Base-by-base conservation (phyloP, 352 stramenopile genomes). In the Globisporangium paddicum region DNA sequence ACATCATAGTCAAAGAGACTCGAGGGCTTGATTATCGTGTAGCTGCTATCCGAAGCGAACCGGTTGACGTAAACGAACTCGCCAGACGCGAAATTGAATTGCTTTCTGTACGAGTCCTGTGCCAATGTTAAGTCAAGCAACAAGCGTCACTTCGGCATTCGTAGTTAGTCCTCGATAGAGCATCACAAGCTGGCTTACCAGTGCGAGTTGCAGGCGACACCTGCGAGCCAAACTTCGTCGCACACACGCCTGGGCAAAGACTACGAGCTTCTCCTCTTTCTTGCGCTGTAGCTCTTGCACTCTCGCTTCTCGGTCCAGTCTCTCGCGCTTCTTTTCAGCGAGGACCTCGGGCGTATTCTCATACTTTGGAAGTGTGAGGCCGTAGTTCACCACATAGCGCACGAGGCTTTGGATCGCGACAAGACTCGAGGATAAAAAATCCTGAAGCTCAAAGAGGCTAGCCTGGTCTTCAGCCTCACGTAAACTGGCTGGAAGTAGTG, bases 1-100 rank as follows among this genome's bases (percentile, higher is more conserved):
- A 86, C 68, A 25, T 91, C 81, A 3, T 58, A 37, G 8, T 79
- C 60, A 21, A 78, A 68, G 34, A 91, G 64, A 46, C 69, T 87
- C 1, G 26, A 69, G 0, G 79, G 79, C 23, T 89, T 89, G 8
- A 25, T 25, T 19, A n/a, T 41, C 37, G 26, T 16, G 18, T 45
- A 56, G 11, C 28, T 62, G 14, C 8, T 37, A 58, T 49, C 23
- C 57, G 28, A 32, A 28, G 18, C 51, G n/a, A 60, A 47, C 16
- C 26, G 16, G 7, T 58, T 44, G 40, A 69, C 52, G 52, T 88
- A 90, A 1, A 86, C 52, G 37, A 87, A 73, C 4, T 26, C 38
- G 1, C 34, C 32, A 6, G 34, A 50, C 1, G 48, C 54, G 21
- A 49, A 57, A 41, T 90, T 67, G 26, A 82, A 74, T 19, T 71